These are phyloP conservation scores for Citeromyces hawaiiensis DNA, from an alignment of 1,139 yeast genomes.

Conservation along the genomic window DNA sequence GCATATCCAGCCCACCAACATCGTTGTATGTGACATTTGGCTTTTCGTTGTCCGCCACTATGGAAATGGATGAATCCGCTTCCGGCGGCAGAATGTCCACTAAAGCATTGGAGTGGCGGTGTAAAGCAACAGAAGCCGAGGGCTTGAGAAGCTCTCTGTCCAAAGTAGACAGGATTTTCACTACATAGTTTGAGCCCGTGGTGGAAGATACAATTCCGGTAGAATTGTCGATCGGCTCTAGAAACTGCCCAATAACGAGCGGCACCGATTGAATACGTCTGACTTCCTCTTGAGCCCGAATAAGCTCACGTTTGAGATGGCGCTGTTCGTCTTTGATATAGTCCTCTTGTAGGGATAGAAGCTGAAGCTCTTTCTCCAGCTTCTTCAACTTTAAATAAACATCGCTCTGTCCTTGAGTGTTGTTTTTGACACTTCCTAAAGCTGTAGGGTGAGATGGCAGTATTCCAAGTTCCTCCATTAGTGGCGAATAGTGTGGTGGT, in stretches of 20 bases:
- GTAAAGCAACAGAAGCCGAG: slow-evolving; percentile 90
- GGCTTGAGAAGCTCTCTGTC: slow-evolving; percentile 93
- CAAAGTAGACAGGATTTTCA: slow-evolving; percentile 82
- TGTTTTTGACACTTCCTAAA: too few species aligned
- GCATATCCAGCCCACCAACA: slow-evolving; percentile 98
- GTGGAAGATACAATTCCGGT: slow-evolving; percentile 96
- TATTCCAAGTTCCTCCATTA: too few species aligned
- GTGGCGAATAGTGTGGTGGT: too few species aligned
- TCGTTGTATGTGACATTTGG: slow-evolving; percentile 66
- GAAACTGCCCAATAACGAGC: slow-evolving; percentile 91
- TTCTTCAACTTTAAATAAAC: slow-evolving; percentile 75
- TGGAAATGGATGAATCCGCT: slow-evolving; percentile 93
- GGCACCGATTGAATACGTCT: slow-evolving; percentile 97
- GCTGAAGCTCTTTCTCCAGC: slow-evolving; percentile 79
- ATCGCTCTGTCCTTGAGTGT: slow-evolving; percentile 24
- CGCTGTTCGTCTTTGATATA: slow-evolving; percentile 97
- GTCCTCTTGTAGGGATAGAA: slow-evolving; percentile 80
- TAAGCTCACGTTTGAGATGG: slow-evolving; percentile 83
- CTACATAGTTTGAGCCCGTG: slow-evolving; percentile 95
- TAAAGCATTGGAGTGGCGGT: slow-evolving; percentile 94
- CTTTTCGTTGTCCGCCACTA: slow-evolving; percentile 86
- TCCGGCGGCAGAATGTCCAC: slow-evolving; percentile 98
- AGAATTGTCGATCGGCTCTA: slow-evolving; percentile 94
- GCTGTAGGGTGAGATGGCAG: too few species aligned
- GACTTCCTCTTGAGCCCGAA: slow-evolving; percentile 97